Conservation (phyloP, 495 filamentous ascomycete species). For the Aspergillus baeticus region DNA sequence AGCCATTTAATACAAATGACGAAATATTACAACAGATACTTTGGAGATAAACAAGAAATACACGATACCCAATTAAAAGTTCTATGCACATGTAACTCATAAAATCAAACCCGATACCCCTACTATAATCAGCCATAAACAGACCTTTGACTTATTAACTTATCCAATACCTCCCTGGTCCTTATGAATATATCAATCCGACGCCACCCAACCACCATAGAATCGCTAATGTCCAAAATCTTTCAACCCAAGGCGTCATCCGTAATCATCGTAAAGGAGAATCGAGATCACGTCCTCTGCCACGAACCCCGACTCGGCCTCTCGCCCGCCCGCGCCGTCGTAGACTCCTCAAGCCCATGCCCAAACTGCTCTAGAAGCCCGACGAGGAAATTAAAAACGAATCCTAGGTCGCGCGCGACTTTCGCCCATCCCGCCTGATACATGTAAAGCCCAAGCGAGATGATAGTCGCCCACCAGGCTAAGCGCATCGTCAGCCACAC, state of each 20-base stretch:
- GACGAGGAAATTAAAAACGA: slow-evolving; percentile 48
- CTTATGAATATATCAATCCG: not conserved
- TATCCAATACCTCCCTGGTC: no score
- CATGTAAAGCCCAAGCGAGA: slow-evolving; percentile 50
- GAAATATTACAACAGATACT: not conserved
- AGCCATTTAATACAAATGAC: not conserved
- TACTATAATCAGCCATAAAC: not conserved
- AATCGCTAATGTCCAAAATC: not conserved
- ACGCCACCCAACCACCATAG: not conserved
- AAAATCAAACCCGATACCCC: not conserved
- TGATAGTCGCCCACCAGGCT: slow-evolving; percentile 57
- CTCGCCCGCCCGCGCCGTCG: not conserved
- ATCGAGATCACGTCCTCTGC: not conserved
- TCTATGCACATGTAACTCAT: slow-evolving; percentile 1
- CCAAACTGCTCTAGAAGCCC: slow-evolving; percentile 59
- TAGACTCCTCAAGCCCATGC: not conserved
- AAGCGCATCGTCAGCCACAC: slow-evolving; percentile 58
- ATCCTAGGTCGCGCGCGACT: slow-evolving; percentile 57
- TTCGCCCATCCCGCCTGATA: slow-evolving; percentile 65
- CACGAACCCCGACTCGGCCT: not conserved
- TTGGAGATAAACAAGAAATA: no score
- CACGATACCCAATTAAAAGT: not conserved
- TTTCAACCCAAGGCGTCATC: not conserved
- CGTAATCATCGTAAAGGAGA: not conserved
- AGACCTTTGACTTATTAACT: not conserved